Percentiles rank a stretch among this genome's conserved stretches.
Conservation (phyloP, 1,284 basidiomycete genomes). For the Cystobasidiaceae sp. region DNA sequence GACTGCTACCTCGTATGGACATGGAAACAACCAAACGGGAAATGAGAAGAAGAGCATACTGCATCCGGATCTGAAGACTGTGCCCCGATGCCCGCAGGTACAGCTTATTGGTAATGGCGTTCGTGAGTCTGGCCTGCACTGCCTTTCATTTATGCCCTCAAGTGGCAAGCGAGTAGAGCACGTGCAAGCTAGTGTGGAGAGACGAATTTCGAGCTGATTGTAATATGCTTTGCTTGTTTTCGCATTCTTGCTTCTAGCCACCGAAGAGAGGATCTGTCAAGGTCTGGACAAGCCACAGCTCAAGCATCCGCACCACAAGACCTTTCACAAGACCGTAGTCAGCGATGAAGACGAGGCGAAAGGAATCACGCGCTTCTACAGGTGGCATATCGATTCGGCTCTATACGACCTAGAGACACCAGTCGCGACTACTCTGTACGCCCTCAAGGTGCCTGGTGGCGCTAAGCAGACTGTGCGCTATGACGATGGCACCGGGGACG, state of each 20-base stretch:
- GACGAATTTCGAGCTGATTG: too few relatives aligned
- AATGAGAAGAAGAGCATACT: constrained; percentile 32
- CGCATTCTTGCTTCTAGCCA: constrained; percentile 12
- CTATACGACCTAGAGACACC: constrained; percentile 69
- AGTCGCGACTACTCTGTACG: constrained; percentile 81
- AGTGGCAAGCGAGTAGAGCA: too few relatives aligned
- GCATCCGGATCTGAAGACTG: constrained; percentile 47
- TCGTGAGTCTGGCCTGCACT: constrained; percentile 11
- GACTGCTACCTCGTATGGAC: constrained; percentile 38
- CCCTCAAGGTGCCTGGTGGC: constrained; percentile 67
- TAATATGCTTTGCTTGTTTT: too few relatives aligned
- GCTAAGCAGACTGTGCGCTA: constrained; percentile 65
- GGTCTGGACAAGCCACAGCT: constrained; percentile 45
- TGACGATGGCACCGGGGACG: constrained; percentile 82
- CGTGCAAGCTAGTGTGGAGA: too few relatives aligned
- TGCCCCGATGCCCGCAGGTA: constrained; percentile 45
- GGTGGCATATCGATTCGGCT: constrained; percentile 93
- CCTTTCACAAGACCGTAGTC: constrained; percentile 81
- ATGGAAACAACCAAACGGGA: constrained; percentile 40
- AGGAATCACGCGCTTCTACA: constrained; percentile 76
- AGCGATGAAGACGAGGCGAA: constrained; percentile 68
- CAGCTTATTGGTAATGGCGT: constrained; percentile 47
- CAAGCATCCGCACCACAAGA: constrained; percentile 75
- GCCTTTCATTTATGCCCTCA: too few relatives aligned
- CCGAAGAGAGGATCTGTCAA: constrained; percentile 33